Evolutionary conservation across 2,329 filamentous ascomycete species (phyloP), one percentile per base, ranked within the genome.

Genomic region (Aspergillus fructus): DNA sequence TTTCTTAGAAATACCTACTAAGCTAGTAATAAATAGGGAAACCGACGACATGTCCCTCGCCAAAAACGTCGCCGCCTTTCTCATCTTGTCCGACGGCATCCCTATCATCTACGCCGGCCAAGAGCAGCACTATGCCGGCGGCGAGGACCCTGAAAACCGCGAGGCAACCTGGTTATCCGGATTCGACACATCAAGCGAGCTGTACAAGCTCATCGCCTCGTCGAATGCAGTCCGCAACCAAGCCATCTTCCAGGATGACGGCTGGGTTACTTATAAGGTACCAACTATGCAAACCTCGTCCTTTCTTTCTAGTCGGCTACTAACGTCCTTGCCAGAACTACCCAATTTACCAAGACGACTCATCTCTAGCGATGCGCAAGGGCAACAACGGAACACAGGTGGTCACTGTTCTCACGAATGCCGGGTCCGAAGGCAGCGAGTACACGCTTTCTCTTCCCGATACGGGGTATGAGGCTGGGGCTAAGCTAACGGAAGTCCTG

Each of bases 61-160:
- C 23, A 84, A 85, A 71, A 89, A 89, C 64, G 80, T 82, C 2
- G 77, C 88, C 41, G 78, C 85, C 0, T 89, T 84, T 64, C 79
- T 82, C 12, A 80, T 89, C 43, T 77, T 89, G 5, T 64, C 72
- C 1, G 73, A 87, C 53, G 86, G 86, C 3, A 85, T 89, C 52
- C 86, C 85, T 2, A 85, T 88, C 49, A 66, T 89, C 51, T 89
- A 89, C 71, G 81, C 87, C 55, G 87, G 86, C n/a, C 84, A 86
- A 57, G 87, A 89, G 69, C 86, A 89, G 66, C 83, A 82, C 56
- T 87, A 81, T 65, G 69, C 73, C 2, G 81, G 81, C 21, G 81
- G 78, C n/a, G 76, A 69, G 39, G 72, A 72, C 53, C 83, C 83
- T 4, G 75, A 76, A 0, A 78, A 77, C 45, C 81, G 84, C n/a